These are phyloP conservation scores for Picochlorum sp. DNA, from an alignment of 139 green algal genomes.

Conservation along the genomic window DNA sequence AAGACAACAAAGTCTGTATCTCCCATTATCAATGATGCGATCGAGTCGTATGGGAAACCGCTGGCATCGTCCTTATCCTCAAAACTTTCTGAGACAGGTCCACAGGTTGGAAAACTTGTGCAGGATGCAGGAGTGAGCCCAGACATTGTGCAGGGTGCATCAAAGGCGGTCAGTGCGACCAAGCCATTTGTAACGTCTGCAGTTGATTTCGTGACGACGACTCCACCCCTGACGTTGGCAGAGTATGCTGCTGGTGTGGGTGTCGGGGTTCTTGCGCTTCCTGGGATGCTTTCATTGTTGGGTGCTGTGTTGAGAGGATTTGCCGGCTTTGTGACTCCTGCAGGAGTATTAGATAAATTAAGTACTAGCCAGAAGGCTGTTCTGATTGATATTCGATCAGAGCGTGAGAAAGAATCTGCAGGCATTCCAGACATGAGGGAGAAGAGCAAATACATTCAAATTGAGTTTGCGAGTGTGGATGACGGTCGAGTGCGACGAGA, in stretches of 20 bases:
- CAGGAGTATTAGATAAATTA: conserved; percentile 55
- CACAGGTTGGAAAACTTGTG: conserved; percentile 5
- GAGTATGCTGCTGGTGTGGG: conserved; percentile 40
- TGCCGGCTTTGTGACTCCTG: conserved; percentile 44
- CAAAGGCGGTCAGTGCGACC: conserved; percentile 20
- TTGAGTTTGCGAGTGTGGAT: conserved; percentile 64
- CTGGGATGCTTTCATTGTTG: conserved; percentile 34
- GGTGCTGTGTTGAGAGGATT: conserved; percentile 46
- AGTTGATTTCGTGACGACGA: conserved; percentile 39
- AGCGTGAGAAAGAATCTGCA: conserved; percentile 63
- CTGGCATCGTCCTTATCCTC: conserved; percentile 11
- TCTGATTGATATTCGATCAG: conserved; percentile 73
- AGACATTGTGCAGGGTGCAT: background rate
- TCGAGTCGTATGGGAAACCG: conserved; percentile 18
- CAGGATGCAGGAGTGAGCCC: background rate
- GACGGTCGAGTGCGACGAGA: conserved; percentile 56
- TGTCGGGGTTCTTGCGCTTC: conserved; percentile 17
- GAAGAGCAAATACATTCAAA: conserved; percentile 45
- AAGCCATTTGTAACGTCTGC: conserved; percentile 39
- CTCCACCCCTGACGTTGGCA: conserved; percentile 47
- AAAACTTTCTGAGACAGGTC: background rate
- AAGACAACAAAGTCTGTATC: conserved; percentile 31
- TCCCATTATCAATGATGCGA: conserved; percentile 30
- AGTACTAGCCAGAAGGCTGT: conserved; percentile 37
- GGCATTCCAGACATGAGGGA: conserved; percentile 70